A percentile compares a stretch with the other conserved stretches of the same genome.
These are phyloP conservation scores for Cladosporium sp. DNA, from an alignment of 2,329 filamentous ascomycete species.

Conservation along the genomic window DNA sequence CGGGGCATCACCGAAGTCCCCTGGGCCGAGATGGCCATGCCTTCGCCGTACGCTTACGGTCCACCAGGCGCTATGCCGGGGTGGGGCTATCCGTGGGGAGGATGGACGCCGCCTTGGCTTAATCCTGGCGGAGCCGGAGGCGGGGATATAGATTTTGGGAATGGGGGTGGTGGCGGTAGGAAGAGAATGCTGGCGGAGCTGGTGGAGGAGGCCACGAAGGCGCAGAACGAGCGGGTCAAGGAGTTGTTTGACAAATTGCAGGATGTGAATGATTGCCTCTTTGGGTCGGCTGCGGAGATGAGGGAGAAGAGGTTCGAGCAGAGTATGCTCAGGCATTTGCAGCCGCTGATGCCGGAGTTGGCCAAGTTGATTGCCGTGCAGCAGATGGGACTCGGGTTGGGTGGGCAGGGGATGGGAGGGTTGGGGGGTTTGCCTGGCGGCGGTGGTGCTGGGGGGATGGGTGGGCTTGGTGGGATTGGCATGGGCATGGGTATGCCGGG, in stretches of 20 bases:
- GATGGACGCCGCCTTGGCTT: too few relatives aligned
- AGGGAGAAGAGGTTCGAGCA: conserved; percentile 23
- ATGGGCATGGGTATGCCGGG: too few relatives aligned
- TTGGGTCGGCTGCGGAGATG: conserved; percentile 22
- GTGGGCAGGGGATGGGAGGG: too few relatives aligned
- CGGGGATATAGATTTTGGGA: not conserved
- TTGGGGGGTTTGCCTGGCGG: too few relatives aligned
- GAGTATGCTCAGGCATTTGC: conserved; percentile 23
- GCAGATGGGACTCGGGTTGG: too few relatives aligned
- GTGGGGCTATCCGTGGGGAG: not conserved
- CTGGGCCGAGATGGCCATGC: conserved; percentile 1
- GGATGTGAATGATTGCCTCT: conserved; percentile 21
- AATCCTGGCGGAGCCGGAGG: too few relatives aligned
- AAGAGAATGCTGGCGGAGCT: not conserved
- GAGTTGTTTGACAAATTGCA: conserved; percentile 16
- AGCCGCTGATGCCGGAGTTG: conserved; percentile 24
- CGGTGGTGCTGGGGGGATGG: too few relatives aligned
- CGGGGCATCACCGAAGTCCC: conserved; percentile 14
- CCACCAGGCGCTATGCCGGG: too few relatives aligned
- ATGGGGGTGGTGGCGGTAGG: too few relatives aligned
- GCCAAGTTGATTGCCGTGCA: conserved; percentile 17
- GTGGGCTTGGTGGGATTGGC: too few relatives aligned
- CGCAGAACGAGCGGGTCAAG: conserved; percentile 17
- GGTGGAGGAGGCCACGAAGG: conserved; percentile 9
- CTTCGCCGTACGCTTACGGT: too few relatives aligned